These are phyloP conservation scores for Melampsora larici-populina DNA, from an alignment of 1,284 basidiomycete genomes.

Conservation along the genomic window DNA sequence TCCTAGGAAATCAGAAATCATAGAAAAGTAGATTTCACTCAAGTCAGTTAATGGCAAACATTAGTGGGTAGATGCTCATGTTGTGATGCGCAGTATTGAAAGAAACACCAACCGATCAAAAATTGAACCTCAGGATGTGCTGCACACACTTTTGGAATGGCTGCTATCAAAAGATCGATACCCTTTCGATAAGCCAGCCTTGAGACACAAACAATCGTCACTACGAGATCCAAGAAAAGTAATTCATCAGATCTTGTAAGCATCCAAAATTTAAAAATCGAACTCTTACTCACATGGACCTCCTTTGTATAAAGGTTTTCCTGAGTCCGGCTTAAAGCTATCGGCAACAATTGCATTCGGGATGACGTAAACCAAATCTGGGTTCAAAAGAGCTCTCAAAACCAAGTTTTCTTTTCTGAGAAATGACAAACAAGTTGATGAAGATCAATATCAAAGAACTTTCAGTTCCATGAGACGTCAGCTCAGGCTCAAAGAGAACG, in stretches of 20 bases:
- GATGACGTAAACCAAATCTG: conserved; percentile 76
- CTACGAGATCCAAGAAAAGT: conserved; percentile 56
- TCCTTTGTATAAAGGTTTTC: conserved; percentile 22
- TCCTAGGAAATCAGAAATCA: conserved; percentile 52
- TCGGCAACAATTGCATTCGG: conserved; percentile 90
- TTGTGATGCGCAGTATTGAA: too few relatives aligned
- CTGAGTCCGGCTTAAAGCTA: conserved; percentile 61
- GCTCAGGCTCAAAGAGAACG: conserved; percentile 47
- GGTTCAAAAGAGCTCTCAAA: conserved; percentile 73
- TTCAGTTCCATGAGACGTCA: background rate
- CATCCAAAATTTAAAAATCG: background rate
- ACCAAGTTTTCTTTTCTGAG: conserved; percentile 77
- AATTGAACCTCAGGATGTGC: conserved; percentile 80
- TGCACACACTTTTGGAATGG: conserved; percentile 82
- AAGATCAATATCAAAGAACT: conserved; percentile 13
- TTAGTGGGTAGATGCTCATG: too few relatives aligned
- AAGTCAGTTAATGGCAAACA: background rate
- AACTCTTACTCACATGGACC: conserved; percentile 22
- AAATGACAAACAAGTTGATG: conserved; percentile 54
- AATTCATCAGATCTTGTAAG: background rate
- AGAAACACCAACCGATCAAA: conserved; percentile 75
- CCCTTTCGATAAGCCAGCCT: conserved; percentile 96
- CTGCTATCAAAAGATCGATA: conserved; percentile 87
- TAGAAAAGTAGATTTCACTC: background rate
- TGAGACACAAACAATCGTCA: conserved; percentile 90